Conservation (phyloP, 305 asterid genomes). For the Coffea humblotiana region DNA sequence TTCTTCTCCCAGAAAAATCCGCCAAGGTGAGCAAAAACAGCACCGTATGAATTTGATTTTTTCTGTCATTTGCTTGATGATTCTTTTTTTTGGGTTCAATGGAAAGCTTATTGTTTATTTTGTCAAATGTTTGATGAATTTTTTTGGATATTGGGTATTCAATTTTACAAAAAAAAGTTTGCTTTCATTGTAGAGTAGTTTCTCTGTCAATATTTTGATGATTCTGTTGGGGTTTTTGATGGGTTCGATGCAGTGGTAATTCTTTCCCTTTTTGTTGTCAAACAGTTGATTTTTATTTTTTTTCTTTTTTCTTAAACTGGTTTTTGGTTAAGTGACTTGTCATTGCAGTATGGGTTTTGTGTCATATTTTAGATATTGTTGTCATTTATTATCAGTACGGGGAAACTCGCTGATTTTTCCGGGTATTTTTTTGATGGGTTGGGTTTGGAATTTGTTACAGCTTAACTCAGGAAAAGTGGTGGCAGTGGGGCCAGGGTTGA, state of each 20-base stretch:
- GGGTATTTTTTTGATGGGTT: conserved; percentile 8
- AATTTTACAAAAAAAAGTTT: neutral
- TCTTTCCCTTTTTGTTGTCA: neutral
- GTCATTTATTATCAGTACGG: neutral
- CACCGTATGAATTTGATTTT: neutral
- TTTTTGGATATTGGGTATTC: neutral
- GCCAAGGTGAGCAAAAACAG: conserved; percentile 45
- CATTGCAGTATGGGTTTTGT: neutral
- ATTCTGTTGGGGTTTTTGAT: neutral
- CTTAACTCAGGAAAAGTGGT: conserved; percentile 84
- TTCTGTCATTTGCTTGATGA: neutral
- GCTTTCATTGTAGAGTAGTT: neutral
- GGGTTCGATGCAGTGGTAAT: neutral
- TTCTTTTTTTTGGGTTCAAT: neutral
- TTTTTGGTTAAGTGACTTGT: neutral
- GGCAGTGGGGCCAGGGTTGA: conserved; percentile 78
- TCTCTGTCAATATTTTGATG: neutral
- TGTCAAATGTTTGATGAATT: neutral
- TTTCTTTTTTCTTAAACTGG: no score
- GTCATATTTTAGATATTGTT: neutral
- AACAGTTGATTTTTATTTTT: no score
- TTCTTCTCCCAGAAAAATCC: conserved; percentile 85
- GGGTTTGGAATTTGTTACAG: conserved; percentile 37
- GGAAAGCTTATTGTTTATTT: neutral
- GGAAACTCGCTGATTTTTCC: neutral